Evolutionary conservation across 2,329 filamentous ascomycete species (phyloP).

Genomic region (Ophiocordyceps sinensis): DNA sequence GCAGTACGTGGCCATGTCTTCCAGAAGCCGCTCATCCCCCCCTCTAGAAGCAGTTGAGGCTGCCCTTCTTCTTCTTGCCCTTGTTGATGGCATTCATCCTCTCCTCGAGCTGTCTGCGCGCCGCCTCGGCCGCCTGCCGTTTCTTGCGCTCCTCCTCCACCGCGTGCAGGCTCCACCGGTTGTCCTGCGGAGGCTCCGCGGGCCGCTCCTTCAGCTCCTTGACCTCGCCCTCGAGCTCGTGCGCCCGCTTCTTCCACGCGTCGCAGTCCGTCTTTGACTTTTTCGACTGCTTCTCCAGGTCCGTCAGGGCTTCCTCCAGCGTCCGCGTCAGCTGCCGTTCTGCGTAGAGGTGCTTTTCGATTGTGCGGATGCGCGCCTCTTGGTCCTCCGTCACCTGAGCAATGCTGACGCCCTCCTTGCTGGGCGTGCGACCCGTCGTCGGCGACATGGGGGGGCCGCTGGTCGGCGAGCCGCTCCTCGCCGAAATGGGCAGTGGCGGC

Average conservation of each 20-base stretch:
- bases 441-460: constrained; percentile 32
- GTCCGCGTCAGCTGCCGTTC: constrained; percentile 95
- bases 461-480: constrained; percentile 28
- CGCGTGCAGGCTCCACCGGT: constrained; percentile 63
- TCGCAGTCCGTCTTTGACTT: constrained; percentile 87
- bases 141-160: constrained; percentile 96
- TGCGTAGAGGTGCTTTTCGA: constrained; percentile 90
- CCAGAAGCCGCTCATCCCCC: constrained; percentile 7
- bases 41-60: constrained; percentile 86
- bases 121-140: constrained; percentile 76
- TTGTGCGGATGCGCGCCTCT: constrained; percentile 84
- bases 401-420: constrained; percentile 56
- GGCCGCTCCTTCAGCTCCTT: constrained; percentile 45
- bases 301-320: constrained; percentile 86
- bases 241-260: constrained; percentile 75
- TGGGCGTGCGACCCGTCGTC: constrained; percentile 54
- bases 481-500: constrained; percentile 63
- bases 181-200: constrained; percentile 34
- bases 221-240: constrained; percentile 57
- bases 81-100: constrained; percentile 81
- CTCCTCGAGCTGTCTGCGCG: constrained; percentile 79
- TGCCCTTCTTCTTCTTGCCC: constrained; percentile 90
- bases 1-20: neutral
- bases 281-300: constrained; percentile 82
- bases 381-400: constrained; percentile 85